phyloP scores from a whole-genome alignment of 305 asterid species.

The Fraxinus xanthoxyloides region DNA sequence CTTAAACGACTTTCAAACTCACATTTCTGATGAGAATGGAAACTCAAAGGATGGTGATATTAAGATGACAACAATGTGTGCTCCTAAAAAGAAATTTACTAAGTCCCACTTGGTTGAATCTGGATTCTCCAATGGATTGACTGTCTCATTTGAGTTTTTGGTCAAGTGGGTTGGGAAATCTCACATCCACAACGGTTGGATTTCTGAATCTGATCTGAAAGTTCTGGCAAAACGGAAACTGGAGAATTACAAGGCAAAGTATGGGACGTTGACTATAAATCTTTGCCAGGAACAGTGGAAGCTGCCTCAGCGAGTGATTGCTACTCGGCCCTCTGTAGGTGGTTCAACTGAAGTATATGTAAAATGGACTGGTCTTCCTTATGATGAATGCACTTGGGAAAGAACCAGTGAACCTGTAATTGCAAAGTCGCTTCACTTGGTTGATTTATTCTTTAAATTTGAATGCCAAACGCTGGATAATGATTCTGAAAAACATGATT shows the following conservation, averaged over 20 bases:
- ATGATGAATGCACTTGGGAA: constrained; percentile 99
- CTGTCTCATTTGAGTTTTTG: constrained; percentile 65
- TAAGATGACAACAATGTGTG: neutral
- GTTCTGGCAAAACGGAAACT: constrained; percentile 76
- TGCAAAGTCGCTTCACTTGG: constrained; percentile 56
- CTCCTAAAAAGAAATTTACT: constrained; percentile 38
- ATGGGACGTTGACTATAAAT: constrained; percentile 73
- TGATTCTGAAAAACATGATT: constrained; percentile 44
- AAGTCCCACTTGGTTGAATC: constrained; percentile 37
- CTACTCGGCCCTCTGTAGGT: constrained; percentile 54
- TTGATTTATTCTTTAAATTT: constrained; percentile 69
- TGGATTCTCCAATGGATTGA: constrained; percentile 24
- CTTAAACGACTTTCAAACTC: constrained; percentile 20
- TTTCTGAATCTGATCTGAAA: constrained; percentile 83
- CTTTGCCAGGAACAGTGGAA: constrained; percentile 89
- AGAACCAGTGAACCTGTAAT: constrained; percentile 70
- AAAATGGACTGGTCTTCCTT: constrained; percentile 89
- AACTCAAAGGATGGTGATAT: constrained; percentile 20
- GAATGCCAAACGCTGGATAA: constrained; percentile 66
- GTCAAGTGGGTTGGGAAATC: constrained; percentile 98
- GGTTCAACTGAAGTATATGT: constrained; percentile 75
- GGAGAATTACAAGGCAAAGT: constrained; percentile 88
- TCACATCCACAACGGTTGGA: constrained; percentile 85
- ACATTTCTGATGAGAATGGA: constrained; percentile 7
- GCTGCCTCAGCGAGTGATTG: constrained; percentile 81